Base-by-base conservation (phyloP, 192 early-diverging fungal species). In the Backusella parvicylindrica region DNA sequence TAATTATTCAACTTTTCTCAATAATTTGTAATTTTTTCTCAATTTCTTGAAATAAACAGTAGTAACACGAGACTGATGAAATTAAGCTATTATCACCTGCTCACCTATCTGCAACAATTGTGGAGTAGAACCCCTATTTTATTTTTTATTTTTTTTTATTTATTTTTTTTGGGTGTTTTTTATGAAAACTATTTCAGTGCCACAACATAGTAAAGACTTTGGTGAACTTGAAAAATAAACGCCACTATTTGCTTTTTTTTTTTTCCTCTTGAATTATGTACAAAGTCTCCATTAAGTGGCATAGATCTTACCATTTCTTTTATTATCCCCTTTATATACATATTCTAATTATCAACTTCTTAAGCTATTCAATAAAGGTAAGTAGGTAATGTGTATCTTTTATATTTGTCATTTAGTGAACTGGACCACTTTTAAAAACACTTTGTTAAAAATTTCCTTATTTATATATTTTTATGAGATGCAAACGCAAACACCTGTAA, bases 71-170 rank as follows among this genome's bases (percentile, higher is more conserved):
- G 53, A 60, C 28, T 23, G 26, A 60, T 60, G 23, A 60, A 60
- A 60, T 60, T 60, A 60, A 60, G 53, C 53, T 60, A 60, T 26
- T 28, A 60, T 60, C 53, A 60, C 53, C 53, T 60, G 53, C 11
- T 26, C 18, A n/a, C 18, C 11, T 26, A 12, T 28, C 23, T 28
- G 26, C 23, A 28, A 28, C 26, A 28, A 28, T n/a, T 60, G 53
- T 60, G 53, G 53, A 60, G 53, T 60, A 60, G 53, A 28, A 60
- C 53, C 53, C 53, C 53, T 60, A 60, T 60, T 56, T 7, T 37
- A 6, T 38, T 38, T 38, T 38, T 38, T 38, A 38, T n/a, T n/a
- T n/a, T n/a, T n/a, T n/a, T n/a, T n/a, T n/a, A n/a, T n/a, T n/a
- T n/a, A n/a, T n/a, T n/a, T n/a, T n/a, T n/a, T n/a, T n/a, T n/a